Conservation (phyloP, 2,329 filamentous ascomycete species). For the Pseudogymnoascus sp. region DNA sequence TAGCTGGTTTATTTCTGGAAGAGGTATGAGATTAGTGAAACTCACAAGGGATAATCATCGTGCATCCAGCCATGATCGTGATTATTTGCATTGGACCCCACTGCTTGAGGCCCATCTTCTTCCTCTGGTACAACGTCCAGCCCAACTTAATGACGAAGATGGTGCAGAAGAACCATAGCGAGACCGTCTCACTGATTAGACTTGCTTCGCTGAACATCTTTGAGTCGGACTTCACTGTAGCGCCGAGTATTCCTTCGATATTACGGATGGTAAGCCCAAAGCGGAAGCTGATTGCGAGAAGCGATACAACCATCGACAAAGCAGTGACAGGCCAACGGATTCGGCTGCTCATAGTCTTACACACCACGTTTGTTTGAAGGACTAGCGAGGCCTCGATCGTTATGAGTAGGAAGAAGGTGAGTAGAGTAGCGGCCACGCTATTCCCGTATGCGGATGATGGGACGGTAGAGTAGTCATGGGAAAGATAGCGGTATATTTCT, state of each 20-base stretch:
- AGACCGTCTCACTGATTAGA: conserved; percentile 44
- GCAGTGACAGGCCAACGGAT: conserved; percentile 39
- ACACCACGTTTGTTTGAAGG: conserved; percentile 56
- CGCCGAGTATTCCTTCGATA: conserved; percentile 31
- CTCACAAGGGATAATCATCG: conserved; percentile 56
- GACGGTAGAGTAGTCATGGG: conserved; percentile 39
- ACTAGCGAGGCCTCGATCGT: conserved; percentile 52
- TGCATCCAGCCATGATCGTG: conserved; percentile 61
- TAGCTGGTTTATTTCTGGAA: conserved; percentile 11
- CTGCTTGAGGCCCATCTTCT: conserved; percentile 47
- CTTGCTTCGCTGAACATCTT: conserved; percentile 33
- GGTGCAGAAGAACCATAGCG: conserved; percentile 54
- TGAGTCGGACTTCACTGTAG: conserved; percentile 9
- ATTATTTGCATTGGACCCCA: conserved; percentile 60
- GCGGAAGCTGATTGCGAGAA: conserved; percentile 45
- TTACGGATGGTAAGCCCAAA: conserved; percentile 44
- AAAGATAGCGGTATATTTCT: conserved; percentile 42
- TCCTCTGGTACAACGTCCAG: conserved; percentile 47
- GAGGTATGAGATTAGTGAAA: conserved; percentile 6
- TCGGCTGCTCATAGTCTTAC: conserved; percentile 35
- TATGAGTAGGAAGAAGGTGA: conserved; percentile 44
- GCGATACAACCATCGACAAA: conserved; percentile 40
- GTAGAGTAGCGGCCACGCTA: conserved; percentile 40
- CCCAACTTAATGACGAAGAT: conserved; percentile 55
- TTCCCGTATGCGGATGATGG: conserved; percentile 34